Evolutionary conservation across 495 filamentous ascomycete species (phyloP), one percentile per base, ranked within the genome.

Genomic region (Aspergillus steynii): DNA sequence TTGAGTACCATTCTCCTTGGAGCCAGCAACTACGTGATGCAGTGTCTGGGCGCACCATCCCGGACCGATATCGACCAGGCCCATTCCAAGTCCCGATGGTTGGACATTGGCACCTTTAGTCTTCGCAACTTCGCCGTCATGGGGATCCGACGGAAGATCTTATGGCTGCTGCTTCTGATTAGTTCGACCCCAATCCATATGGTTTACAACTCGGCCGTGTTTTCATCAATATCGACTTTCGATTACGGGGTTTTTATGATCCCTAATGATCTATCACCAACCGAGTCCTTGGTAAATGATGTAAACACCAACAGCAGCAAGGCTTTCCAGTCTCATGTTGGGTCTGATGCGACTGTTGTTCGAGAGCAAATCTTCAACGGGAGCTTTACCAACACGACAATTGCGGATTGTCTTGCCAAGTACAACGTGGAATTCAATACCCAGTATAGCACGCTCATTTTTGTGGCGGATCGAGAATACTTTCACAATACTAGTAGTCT

Each of bases 1-100:
- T 29, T 60, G 20, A 53, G 58, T 32, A 60, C 58, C 1, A 29
- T 45, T 25, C 47, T 60, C 32, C 50, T 60, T 5, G 58, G 32
- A 10, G 58, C 50, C 5, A 60, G 58, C 58, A 60, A 53, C 50
- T 60, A 60, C 26, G 29, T 37, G 8, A 60, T 60, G 58, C 58
- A 60, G 32, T 37, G 47, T 15, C 50, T 60, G 34, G 50, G 47
- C 32, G 58, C 58, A 4, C 58, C 58, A 4, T 42, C 58, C 12
- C 49, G 58, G 15, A 26, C 29, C 1, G 58, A 60, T 29, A 29
- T 60, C 37, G 50, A 54, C 25, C 58, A 15, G 6, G 58, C 58
- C 20, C 58, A 60, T 31, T 29, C 58, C 9, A 32, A 47, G 20
- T 25, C 10, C 0, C 29, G 32, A 5, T 60, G 58, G 58, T 50